Evolutionary conservation across 352 stramenopile species (phyloP), one percentile per base, ranked within the genome.

Genomic region (Phytophthora cajani): DNA sequence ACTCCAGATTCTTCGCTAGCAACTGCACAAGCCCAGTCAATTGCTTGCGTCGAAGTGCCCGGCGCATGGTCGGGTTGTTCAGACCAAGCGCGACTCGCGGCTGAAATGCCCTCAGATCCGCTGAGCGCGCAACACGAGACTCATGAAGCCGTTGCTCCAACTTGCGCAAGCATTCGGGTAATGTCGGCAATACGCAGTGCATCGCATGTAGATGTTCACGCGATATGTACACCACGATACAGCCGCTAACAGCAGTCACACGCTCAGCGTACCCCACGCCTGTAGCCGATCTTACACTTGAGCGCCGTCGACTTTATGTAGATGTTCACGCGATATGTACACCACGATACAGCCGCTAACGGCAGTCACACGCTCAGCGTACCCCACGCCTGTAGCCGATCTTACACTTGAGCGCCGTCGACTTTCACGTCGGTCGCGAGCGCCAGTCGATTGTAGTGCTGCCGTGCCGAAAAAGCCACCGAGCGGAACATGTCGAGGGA

Each of bases 341-440:
- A 89, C 72, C 2, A 89, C 77, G 47, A 89, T 89, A 27, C 79
- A 87, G 3, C 81, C 79, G 17, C 79, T 89, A 52, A 84, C 67
- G 38, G 81, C 81, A 14, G 71, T 84, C 60, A 80, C 79, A 1
- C 74, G 75, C 42, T 86, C 80, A 2, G 56, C 36, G 21, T 86
- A 85, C 7, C 78, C 77, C 10, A 74, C 32, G 17, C 55, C 58
- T 14, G n/a, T 44, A 19, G 38, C 42, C 16, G 46, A 17, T 5
- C 6, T 33, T 11, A 64, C 19, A 8, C n/a, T 71, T 32, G 68
- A 75, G 27, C 50, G 44, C 53, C 58, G 46, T 62, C 64, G 58
- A 46, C 33, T 49, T 14, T 59, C 63, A 9, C 64, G 64, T 49
- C 55, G 38, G 16, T 60, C 44, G 40, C 52, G 25, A n/a, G n/a